Base-by-base conservation (phyloP, 306 rosid genomes). In the Datisca glomerata region DNA sequence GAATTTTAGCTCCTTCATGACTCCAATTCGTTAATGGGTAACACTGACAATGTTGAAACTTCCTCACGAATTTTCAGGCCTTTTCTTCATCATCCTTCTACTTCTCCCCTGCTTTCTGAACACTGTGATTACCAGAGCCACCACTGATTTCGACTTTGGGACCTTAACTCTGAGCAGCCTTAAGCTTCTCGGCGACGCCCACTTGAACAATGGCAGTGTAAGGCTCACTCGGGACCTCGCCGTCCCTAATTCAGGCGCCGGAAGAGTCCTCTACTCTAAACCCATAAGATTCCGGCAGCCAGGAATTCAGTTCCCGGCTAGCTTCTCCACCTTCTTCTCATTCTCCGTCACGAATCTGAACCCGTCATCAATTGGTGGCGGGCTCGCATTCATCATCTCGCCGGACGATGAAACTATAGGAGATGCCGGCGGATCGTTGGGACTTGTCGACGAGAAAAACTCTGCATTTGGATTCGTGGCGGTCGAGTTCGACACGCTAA, bases 301-400 rank as follows among this genome's bases (percentile, higher is more conserved):
- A 0, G 80, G 68, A 0, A 27, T 31, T 39, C 40, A 21, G 1
- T 17, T 20, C 1, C 84, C 73, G 49, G 77, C 85, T 4, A 80
- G 86, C 60, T 91, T 91, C 68, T 60, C 70, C 4, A 91, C 98
- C 12, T 84, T 78, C 56, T 91, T 91, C 68, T 70, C 98, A 1
- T 84, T 91, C 69, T 75, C 96, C 2, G 56, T 91, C 12, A 52
- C 48, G 18, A 84, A 91, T 13, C 63, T 91, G 19, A 84, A 91
- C 64, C 98, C 98, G 0, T 80, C 93, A 14, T 91, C 98, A 19
- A 80, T 91, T 43, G 96, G 96, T 21, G 98, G 93, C 25, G 98
- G 96, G 1, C 73, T 91, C 4, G 93, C 98, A 1, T 91, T 91
- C 18, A 35, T 91, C 7, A 63, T 91, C 37, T 21, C 92, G 0